A percentile compares a stretch with the other conserved stretches of the same genome.
Conservation (phyloP, 805 yeast genomes). For the Pichia rugopelliculosa region DNA sequence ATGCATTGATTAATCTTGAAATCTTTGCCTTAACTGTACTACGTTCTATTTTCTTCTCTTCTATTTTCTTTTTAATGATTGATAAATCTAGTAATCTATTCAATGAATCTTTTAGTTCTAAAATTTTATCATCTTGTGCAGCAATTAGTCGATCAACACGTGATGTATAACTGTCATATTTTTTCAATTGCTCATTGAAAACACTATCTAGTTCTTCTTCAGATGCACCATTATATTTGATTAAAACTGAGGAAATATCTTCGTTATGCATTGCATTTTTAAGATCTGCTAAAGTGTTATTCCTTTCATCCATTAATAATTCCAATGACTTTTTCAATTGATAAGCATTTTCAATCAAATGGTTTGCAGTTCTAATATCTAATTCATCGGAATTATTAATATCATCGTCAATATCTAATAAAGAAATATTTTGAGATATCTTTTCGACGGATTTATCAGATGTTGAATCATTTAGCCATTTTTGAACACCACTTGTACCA, state of each 20-base stretch:
- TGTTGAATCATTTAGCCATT: conserved; percentile 18
- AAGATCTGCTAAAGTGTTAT: conserved; percentile 51
- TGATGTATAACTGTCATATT: conserved; percentile 61
- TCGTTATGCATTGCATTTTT: conserved; percentile 69
- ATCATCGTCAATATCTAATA: conserved; percentile 63
- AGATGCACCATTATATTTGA: conserved; percentile 47
- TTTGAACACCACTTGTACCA: conserved; percentile 37
- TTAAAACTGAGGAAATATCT: conserved; percentile 72
- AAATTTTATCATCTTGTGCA: conserved; percentile 49
- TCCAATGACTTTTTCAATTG: conserved; percentile 54
- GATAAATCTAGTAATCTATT: conserved; percentile 38
- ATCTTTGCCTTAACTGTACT: conserved; percentile 32
- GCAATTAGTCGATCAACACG: conserved; percentile 63
- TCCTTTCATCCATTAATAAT: conserved; percentile 56
- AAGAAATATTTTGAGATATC: conserved; percentile 27
- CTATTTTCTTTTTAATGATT: conserved; percentile 37
- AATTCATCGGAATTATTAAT: conserved; percentile 1
- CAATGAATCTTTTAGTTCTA: conserved; percentile 37
- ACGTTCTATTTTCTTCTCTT: conserved; percentile 34
- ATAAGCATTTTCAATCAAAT: conserved; percentile 44
- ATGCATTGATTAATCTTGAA: conserved; percentile 40
- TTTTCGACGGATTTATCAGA: not conserved
- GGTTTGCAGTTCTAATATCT: conserved; percentile 25
- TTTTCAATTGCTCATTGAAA: conserved; percentile 66
- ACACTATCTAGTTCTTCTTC: conserved; percentile 40